Conservation (phyloP, 2,329 filamentous ascomycete genomes). For the Venturia effusa region DNA sequence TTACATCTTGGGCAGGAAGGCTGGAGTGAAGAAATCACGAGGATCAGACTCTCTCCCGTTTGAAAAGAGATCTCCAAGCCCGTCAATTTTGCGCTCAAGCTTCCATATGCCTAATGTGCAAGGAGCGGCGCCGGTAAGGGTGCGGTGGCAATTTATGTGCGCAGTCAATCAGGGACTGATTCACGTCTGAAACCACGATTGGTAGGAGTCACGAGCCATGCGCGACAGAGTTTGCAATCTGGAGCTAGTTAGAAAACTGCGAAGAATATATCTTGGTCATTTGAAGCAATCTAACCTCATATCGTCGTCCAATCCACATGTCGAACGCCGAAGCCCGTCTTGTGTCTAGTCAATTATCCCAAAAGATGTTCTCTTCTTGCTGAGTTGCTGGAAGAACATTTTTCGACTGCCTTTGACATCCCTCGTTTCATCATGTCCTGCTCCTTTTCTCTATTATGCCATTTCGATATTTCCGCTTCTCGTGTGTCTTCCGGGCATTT, state of each 20-base stretch:
- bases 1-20: not conserved
- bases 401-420: not conserved
- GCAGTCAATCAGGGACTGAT: not conserved
- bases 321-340: not conserved
- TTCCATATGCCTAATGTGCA: not conserved
- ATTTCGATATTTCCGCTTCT: not conserved
- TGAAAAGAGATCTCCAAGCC: not conserved
- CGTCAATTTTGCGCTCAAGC: not conserved
- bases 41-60: not conserved
- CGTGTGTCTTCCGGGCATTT: not conserved
- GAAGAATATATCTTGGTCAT: constrained; percentile 3
- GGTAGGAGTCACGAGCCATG: not conserved
- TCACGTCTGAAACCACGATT: not conserved
- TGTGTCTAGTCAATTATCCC: not conserved
- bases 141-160: not conserved
- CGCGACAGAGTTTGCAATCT: not conserved
- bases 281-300: constrained; percentile 11
- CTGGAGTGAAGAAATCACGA: not conserved
- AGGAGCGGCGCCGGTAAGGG: not conserved
- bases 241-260: not conserved
- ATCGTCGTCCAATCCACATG: not conserved
- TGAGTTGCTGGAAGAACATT: not conserved
- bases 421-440: not conserved
- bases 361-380: not conserved
- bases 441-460: not conserved